Percentiles rank a stretch among this genome's conserved stretches.
phyloP scores from a whole-genome alignment of 768 basidiomycete genomes.

The Sporobolomyces pararoseus region DNA sequence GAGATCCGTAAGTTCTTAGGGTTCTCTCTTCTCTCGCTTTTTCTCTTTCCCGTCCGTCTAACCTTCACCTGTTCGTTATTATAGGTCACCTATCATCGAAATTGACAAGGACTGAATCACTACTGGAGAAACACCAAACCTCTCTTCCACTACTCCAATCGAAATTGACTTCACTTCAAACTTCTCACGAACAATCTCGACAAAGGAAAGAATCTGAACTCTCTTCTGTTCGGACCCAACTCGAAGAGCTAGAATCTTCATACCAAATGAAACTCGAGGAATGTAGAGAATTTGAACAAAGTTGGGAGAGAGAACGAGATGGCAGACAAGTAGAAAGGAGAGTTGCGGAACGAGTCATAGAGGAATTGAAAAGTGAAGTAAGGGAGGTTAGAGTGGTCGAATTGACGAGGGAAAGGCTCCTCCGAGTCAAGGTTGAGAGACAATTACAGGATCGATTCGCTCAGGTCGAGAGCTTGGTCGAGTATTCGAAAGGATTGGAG shows the following conservation, averaged over 20 bases:
- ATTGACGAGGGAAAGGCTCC: not conserved
- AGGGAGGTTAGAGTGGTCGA: not conserved
- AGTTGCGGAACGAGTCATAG: not conserved
- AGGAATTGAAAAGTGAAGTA: not conserved
- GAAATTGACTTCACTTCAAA: conserved; percentile 25
- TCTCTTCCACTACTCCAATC: conserved; percentile 34
- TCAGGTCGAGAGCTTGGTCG: conserved; percentile 19
- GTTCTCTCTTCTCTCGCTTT: no score
- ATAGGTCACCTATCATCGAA: conserved; percentile 30
- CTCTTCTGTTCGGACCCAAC: not conserved
- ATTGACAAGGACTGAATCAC: conserved; percentile 25
- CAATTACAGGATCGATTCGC: conserved; percentile 26
- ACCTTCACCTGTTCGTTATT: not conserved
- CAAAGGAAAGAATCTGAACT: conserved; percentile 31
- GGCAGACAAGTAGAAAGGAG: not conserved
- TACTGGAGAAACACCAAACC: conserved; percentile 27
- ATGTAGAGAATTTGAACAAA: not conserved
- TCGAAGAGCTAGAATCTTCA: not conserved
- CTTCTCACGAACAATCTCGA: conserved; percentile 27
- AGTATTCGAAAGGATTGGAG: conserved; percentile 22
- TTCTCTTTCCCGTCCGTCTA: not conserved
- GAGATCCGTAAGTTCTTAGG: conserved; percentile 34
- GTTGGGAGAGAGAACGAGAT: not conserved
- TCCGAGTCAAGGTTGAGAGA: not conserved
- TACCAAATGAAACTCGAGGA: not conserved